Evolutionary conservation across 164 flowering plant genomes (phyloP).

Genomic region (Akebia trifoliata): DNA sequence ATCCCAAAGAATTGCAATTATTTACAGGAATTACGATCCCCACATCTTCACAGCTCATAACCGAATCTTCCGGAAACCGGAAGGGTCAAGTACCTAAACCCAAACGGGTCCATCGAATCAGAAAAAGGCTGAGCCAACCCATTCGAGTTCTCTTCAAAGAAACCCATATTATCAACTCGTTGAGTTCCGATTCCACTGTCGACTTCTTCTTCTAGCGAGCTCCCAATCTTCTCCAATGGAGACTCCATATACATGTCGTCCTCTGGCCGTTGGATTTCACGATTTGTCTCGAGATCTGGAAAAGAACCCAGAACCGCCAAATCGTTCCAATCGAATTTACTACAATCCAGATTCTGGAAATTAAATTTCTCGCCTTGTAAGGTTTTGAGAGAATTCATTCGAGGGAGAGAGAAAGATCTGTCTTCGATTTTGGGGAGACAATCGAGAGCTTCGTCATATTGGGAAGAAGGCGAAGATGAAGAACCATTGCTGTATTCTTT

Average conservation of each 20-base stretch:
- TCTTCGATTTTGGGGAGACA: constrained; percentile 57
- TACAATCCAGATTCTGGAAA: constrained; percentile 34
- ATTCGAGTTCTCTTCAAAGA: constrained; percentile 25
- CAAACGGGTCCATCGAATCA: constrained; percentile 13
- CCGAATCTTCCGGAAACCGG: constrained; percentile 2
- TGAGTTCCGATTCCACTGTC: constrained; percentile 39
- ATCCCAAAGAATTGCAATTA: constrained; percentile 5
- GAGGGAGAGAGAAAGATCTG: constrained; percentile 36
- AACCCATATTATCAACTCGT: constrained; percentile 23
- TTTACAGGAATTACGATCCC: constrained; percentile 5
- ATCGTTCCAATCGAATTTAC: constrained; percentile 48
- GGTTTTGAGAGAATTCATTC: constrained; percentile 38
- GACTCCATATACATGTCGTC: constrained; percentile 25
- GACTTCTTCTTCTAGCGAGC: constrained; percentile 46
- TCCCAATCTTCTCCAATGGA: constrained; percentile 14
- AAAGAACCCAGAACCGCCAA: constrained; percentile 29
- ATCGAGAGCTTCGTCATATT: constrained; percentile 55
- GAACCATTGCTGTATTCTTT: constrained; percentile 37
- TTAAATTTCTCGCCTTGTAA: constrained; percentile 26
- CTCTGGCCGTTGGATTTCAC: constrained; percentile 11
- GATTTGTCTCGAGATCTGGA: too few species aligned
- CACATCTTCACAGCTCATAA: not conserved
- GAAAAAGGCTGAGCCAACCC: constrained; percentile 8
- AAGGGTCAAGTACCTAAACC: constrained; percentile 1
- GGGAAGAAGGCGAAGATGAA: constrained; percentile 44